Evolutionary conservation across 1,284 basidiomycete species (phyloP).

Genomic region (Marasmius tenuissimus): DNA sequence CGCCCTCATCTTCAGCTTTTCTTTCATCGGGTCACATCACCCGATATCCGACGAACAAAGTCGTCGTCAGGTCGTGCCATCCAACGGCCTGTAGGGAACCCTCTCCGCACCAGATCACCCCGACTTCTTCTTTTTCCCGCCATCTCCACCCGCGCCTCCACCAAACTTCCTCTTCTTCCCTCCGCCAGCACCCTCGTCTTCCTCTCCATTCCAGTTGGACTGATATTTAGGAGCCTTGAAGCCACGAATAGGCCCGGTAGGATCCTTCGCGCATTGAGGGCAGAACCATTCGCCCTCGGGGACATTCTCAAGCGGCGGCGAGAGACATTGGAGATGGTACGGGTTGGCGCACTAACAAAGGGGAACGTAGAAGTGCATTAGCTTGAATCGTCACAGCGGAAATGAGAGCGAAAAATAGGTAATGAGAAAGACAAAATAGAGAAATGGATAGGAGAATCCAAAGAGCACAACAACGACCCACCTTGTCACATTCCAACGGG

Average conservation of each 20-base stretch:
- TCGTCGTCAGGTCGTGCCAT: no score
- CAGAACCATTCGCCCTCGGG: constrained; percentile 96
- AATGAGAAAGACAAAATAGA: not conserved
- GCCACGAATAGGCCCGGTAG: constrained; percentile 42
- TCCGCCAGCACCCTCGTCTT: constrained; percentile 15
- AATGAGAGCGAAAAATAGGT: constrained; percentile 1
- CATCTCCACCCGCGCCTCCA: constrained; percentile 16
- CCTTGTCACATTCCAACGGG: constrained; percentile 86
- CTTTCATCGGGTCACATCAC: no score
- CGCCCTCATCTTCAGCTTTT: no score
- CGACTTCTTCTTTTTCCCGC: constrained; percentile 25
- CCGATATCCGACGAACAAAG: no score
- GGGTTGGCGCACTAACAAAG: constrained; percentile 78
- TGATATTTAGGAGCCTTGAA: constrained; percentile 16
- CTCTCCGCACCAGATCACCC: no score
- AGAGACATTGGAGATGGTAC: constrained; percentile 82
- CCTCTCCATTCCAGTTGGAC: not conserved
- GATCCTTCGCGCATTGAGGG: constrained; percentile 56
- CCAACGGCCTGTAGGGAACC: no score
- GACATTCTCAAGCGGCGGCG: constrained; percentile 72
- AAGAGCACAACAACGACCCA: constrained; percentile 25
- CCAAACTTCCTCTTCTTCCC: constrained; percentile 6
- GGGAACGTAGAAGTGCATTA: not conserved
- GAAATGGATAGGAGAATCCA: no score
- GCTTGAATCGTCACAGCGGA: not conserved